These are phyloP conservation scores for Ochromonas danica DNA, from an alignment of 108 stramenopile species.

Conservation along the genomic window DNA sequence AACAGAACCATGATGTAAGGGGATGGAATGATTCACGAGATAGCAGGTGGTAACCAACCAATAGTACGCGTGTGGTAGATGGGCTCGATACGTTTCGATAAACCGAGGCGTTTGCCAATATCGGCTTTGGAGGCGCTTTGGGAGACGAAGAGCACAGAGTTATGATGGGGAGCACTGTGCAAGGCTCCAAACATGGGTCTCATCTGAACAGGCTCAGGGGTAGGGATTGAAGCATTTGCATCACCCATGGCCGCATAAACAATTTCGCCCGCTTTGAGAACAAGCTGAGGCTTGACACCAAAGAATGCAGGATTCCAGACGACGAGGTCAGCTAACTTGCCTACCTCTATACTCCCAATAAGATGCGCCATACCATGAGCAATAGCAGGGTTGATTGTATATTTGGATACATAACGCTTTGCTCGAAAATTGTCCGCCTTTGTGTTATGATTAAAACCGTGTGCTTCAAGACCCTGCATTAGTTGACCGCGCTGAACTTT, in stretches of 20 bases:
- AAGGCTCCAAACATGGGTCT: constrained; percentile 90
- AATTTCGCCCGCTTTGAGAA: constrained; percentile 89
- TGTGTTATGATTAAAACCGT: too few species aligned
- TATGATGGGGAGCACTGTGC: constrained; percentile 54
- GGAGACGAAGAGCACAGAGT: constrained; percentile 73
- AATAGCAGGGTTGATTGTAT: constrained; percentile 96
- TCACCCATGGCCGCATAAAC: constrained; percentile 97
- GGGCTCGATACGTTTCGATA: constrained; percentile 63
- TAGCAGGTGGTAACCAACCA: neutral
- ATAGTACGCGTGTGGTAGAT: constrained; percentile 53
- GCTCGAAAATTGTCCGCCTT: constrained; percentile 83
- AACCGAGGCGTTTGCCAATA: constrained; percentile 45
- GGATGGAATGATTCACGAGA: constrained; percentile 66
- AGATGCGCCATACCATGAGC: constrained; percentile 89
- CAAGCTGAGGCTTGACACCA: constrained; percentile 94
- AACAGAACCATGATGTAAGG: constrained; percentile 54
- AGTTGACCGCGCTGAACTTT: constrained; percentile 87
- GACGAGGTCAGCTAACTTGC: constrained; percentile 89
- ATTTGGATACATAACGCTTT: constrained; percentile 91
- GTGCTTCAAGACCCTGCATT: too few species aligned
- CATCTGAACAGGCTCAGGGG: constrained; percentile 89
- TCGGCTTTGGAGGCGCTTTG: constrained; percentile 60
- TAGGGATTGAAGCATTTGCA: constrained; percentile 93
- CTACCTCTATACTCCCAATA: constrained; percentile 85
- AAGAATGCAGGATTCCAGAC: constrained; percentile 90